phyloP scores from a whole-genome alignment of 208 protist species.

The Wallacemonas sp. region DNA sequence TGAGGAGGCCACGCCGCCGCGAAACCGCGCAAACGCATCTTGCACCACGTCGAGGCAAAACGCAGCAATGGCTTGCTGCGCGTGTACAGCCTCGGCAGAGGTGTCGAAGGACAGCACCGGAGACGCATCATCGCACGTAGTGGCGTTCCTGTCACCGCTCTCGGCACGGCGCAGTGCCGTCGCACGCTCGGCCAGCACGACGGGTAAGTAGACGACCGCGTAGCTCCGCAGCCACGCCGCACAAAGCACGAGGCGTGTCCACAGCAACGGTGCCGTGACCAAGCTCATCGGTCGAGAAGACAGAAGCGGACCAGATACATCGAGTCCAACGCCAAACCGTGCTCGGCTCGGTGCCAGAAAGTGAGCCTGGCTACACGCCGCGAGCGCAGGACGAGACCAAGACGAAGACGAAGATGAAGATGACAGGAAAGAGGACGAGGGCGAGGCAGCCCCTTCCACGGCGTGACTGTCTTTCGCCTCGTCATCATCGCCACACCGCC shows the following conservation, averaged over 20 bases:
- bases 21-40: constrained; percentile 22
- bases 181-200: not conserved
- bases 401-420: not conserved
- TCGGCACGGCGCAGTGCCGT: not conserved
- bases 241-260: constrained; percentile 62
- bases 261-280: constrained; percentile 51
- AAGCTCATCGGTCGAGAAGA: constrained; percentile 41
- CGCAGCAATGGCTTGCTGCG: constrained; percentile 16
- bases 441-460: too few relatives aligned
- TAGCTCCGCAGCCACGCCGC: constrained; percentile 58
- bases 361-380: constrained; percentile 14
- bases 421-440: too few relatives aligned
- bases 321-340: constrained; percentile 6
- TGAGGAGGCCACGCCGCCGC: not conserved
- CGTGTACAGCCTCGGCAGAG: not conserved
- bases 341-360: constrained; percentile 26
- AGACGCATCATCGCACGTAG: not conserved
- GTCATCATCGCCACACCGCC: too few relatives aligned
- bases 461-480: too few relatives aligned
- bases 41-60: constrained; percentile 53
- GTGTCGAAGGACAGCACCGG: not conserved
- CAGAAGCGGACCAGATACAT: constrained; percentile 27
- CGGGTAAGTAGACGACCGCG: constrained; percentile 8
- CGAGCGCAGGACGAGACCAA: not conserved
- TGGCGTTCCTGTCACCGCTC: not conserved